These are phyloP conservation scores for Wickerhamomyces bovis DNA, from an alignment of 805 yeast species.

Conservation along the genomic window DNA sequence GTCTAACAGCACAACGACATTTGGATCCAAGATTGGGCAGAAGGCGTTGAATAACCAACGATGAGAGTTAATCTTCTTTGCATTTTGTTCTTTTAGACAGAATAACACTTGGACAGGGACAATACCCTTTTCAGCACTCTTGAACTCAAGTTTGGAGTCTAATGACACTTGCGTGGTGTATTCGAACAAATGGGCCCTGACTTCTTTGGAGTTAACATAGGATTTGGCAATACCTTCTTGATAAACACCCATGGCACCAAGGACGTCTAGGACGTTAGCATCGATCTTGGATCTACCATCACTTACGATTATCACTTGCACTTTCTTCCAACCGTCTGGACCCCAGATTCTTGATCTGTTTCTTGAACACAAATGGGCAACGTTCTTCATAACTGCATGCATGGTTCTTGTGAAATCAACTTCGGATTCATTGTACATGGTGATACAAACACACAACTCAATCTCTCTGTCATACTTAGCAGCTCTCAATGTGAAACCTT, in stretches of 20 bases:
- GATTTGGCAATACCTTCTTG: conserved; percentile 98
- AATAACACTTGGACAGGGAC: conserved; percentile 93
- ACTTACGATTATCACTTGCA: conserved; percentile 84
- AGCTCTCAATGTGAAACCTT: conserved; percentile 83
- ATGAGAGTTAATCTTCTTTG: conserved; percentile 93
- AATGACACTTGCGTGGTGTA: conserved; percentile 93
- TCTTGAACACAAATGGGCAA: conserved; percentile 81
- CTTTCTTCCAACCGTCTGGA: conserved; percentile 92
- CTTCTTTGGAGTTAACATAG: conserved; percentile 84
- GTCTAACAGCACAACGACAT: conserved; percentile 81
- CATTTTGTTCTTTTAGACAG: conserved; percentile 87
- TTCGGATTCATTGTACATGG: conserved; percentile 98
- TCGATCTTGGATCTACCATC: conserved; percentile 92
- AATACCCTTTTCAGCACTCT: conserved; percentile 82
- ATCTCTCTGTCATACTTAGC: conserved; percentile 86
- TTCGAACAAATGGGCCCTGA: conserved; percentile 90
- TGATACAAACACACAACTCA: conserved; percentile 85
- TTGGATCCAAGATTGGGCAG: conserved; percentile 88
- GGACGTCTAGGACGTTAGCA: conserved; percentile 77
- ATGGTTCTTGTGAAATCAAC: conserved; percentile 83
- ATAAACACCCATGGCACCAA: conserved; percentile 93
- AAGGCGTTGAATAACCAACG: conserved; percentile 96
- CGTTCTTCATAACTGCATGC: conserved; percentile 90
- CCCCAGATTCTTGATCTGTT: conserved; percentile 89
- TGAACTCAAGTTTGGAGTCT: conserved; percentile 82